phyloP scores from a whole-genome alignment of 106 monocot genomes.

The Iris macrosiphon region DNA sequence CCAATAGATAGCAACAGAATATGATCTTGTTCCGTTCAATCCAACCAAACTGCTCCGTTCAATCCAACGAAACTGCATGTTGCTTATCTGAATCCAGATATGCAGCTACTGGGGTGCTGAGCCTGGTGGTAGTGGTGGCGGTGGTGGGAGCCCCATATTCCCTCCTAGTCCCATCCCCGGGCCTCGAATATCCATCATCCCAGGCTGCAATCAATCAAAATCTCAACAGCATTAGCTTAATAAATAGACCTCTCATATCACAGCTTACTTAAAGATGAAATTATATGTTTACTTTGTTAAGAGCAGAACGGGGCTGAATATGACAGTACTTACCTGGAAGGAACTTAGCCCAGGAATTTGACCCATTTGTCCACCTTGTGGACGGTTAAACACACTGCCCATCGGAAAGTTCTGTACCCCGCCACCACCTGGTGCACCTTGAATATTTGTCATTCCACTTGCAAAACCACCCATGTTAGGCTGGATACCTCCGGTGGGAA shows the following conservation, averaged over 20 bases:
- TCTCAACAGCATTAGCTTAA: neutral
- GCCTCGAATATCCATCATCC: slow-evolving; percentile 33
- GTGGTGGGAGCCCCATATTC: slow-evolving; percentile 45
- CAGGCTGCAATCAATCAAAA: slow-evolving; percentile 23
- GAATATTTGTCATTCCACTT: slow-evolving; percentile 42
- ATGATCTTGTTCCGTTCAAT: too few species aligned
- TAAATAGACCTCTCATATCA: neutral
- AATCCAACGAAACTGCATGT: too few species aligned
- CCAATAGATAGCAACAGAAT: too few species aligned
- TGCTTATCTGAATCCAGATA: neutral
- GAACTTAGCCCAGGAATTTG: slow-evolving; percentile 47
- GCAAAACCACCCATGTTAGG: slow-evolving; percentile 42
- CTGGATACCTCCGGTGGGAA: slow-evolving; percentile 20
- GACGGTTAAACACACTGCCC: slow-evolving; percentile 45
- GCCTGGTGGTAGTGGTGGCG: slow-evolving; percentile 21
- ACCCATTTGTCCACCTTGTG: slow-evolving; percentile 35
- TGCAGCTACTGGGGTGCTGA: slow-evolving; percentile 6
- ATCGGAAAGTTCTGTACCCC: slow-evolving; percentile 54
- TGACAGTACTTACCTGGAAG: slow-evolving; percentile 44
- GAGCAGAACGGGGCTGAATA: neutral
- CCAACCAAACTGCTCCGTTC: too few species aligned
- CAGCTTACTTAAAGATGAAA: neutral
- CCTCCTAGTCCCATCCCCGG: slow-evolving; percentile 22
- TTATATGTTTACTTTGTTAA: too few species aligned
- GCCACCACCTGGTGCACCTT: slow-evolving; percentile 19